These are phyloP conservation scores for Escallonia herrerae DNA, from an alignment of 129 eudicot species.

Conservation along the genomic window DNA sequence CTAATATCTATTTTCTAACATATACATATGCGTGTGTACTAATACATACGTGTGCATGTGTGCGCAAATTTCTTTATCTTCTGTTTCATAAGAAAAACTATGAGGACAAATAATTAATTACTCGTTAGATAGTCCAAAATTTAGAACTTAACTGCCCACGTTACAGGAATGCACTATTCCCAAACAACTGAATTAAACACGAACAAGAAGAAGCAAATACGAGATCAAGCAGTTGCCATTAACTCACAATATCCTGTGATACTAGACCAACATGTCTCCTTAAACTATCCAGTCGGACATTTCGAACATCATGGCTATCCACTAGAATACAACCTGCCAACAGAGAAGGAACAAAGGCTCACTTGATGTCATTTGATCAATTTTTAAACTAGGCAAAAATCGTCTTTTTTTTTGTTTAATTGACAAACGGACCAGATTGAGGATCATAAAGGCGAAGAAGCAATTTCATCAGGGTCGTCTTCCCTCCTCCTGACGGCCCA, in stretches of 20 bases:
- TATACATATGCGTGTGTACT: too few species aligned
- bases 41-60: too few species aligned
- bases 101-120: too few species aligned
- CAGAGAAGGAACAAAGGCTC: background rate
- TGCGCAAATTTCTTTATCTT: too few species aligned
- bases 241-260: constrained; percentile 79
- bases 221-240: constrained; percentile 1
- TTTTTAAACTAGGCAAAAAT: too few species aligned
- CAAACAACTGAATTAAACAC: too few species aligned
- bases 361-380: background rate
- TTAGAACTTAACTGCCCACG: too few species aligned
- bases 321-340: constrained; percentile 59
- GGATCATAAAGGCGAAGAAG: constrained; percentile 97
- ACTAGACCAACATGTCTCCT: constrained; percentile 80
- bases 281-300: constrained; percentile 48
- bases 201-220: background rate
- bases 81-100: too few species aligned
- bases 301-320: constrained; percentile 54
- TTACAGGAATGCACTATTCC: too few species aligned
- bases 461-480: constrained; percentile 76
- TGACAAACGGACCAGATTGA: constrained; percentile 37
- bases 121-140: too few species aligned
- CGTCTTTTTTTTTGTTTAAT: too few species aligned
- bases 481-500: constrained; percentile 99
- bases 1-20: too few species aligned